Evolutionary conservation across 169 alveolate genomes (phyloP).

Genomic region (Plasmodium cynomolgi): DNA sequence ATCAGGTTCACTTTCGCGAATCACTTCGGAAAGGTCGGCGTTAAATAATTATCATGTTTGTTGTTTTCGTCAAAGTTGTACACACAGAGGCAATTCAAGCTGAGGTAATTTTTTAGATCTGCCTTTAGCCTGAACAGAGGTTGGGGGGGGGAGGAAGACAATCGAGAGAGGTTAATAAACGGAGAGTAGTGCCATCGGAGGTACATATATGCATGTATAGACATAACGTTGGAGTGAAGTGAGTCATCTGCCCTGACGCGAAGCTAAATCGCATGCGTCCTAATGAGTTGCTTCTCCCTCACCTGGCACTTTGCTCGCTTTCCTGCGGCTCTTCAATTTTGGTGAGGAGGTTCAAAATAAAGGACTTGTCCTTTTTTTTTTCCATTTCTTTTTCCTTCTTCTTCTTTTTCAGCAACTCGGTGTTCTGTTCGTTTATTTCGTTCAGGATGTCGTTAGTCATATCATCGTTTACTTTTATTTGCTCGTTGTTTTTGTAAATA

Average conservation of each 20-base stretch:
- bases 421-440: constrained; percentile 41
- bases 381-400: constrained; percentile 57
- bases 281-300: background rate
- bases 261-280: background rate
- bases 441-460: constrained; percentile 25
- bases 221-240: background rate
- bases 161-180: background rate
- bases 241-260: background rate
- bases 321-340: constrained; percentile 50
- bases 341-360: constrained; percentile 46
- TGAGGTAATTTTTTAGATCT: constrained; percentile 55
- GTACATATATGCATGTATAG: background rate
- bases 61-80: constrained; percentile 63
- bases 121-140: constrained; percentile 34
- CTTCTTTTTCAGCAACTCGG: constrained; percentile 27
- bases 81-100: constrained; percentile 35
- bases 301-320: constrained; percentile 42
- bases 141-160: background rate
- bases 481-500: constrained; percentile 52
- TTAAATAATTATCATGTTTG: constrained; percentile 32
- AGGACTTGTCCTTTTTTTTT: constrained; percentile 57
- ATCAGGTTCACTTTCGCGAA: background rate
- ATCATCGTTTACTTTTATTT: constrained; percentile 1
- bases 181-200: background rate
- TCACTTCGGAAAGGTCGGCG: constrained; percentile 62